phyloP scores from a whole-genome alignment of 2,329 filamentous ascomycete species.

The Curvularia verruculosa region DNA sequence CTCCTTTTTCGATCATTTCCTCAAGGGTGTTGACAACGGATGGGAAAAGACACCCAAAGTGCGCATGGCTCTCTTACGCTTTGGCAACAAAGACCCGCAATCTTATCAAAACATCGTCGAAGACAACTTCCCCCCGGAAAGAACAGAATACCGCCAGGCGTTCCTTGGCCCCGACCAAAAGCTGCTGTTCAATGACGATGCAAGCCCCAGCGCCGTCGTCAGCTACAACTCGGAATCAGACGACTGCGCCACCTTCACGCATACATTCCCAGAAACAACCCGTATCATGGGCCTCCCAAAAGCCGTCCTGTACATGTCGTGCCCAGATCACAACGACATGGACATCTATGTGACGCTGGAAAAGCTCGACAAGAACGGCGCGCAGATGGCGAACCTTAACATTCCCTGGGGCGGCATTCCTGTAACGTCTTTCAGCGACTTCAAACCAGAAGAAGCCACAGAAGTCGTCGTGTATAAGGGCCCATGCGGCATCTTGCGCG shows the following conservation, averaged over 20 bases:
- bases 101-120: background rate
- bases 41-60: slow-evolving; percentile 57
- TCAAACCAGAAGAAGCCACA: background rate
- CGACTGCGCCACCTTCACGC: background rate
- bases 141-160: background rate
- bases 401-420: slow-evolving; percentile 40
- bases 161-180: background rate
- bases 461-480: slow-evolving; percentile 9
- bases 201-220: background rate
- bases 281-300: background rate
- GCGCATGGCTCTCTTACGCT: slow-evolving; percentile 44
- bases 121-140: background rate
- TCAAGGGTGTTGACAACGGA: slow-evolving; percentile 53
- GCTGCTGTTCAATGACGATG: background rate
- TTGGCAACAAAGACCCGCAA: background rate
- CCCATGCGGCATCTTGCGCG: slow-evolving; percentile 19
- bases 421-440: background rate
- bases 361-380: slow-evolving; percentile 41
- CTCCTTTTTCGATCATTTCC: slow-evolving; percentile 55
- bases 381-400: slow-evolving; percentile 50
- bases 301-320: slow-evolving; percentile 51
- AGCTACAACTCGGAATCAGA: background rate
- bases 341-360: slow-evolving; percentile 22
- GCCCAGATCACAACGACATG: slow-evolving; percentile 51
- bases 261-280: background rate